A percentile compares a stretch with the other conserved stretches of the same genome.
These are phyloP conservation scores for Plasmodium fragile DNA, from an alignment of 169 alveolate species.

Conservation along the genomic window DNA sequence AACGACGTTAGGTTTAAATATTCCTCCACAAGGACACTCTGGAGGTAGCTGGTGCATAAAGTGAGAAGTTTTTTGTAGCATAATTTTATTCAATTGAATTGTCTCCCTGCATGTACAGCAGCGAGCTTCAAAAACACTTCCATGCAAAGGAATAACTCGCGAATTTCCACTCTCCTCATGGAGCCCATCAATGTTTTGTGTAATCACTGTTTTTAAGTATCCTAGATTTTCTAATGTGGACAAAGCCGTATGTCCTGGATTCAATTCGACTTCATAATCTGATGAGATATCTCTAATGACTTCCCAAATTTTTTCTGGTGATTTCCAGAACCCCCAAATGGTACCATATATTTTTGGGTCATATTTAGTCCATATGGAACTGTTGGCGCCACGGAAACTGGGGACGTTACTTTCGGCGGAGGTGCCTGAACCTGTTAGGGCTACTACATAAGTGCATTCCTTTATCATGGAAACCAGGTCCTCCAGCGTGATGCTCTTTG, in stretches of 20 bases:
- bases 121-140: slow-evolving; percentile 52
- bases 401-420: slow-evolving; percentile 73
- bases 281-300: slow-evolving; percentile 65
- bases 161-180: slow-evolving; percentile 73
- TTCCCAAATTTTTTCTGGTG: slow-evolving; percentile 71
- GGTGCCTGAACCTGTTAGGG: slow-evolving; percentile 72
- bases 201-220: slow-evolving; percentile 52
- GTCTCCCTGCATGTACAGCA: slow-evolving; percentile 63
- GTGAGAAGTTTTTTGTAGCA: slow-evolving; percentile 66
- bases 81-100: slow-evolving; percentile 36
- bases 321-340: slow-evolving; percentile 70
- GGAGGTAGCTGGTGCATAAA: slow-evolving; percentile 73
- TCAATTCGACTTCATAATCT: slow-evolving; percentile 48
- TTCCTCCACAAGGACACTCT: slow-evolving; percentile 75
- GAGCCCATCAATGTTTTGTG: slow-evolving; percentile 65
- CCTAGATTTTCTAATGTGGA: slow-evolving; percentile 61
- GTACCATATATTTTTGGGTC: slow-evolving; percentile 69
- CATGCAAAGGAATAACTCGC: slow-evolving; percentile 56
- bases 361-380: slow-evolving; percentile 63
- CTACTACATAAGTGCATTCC: slow-evolving; percentile 36
- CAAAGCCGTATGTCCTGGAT: slow-evolving; percentile 45
- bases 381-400: slow-evolving; percentile 36
- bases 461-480: slow-evolving; percentile 37
- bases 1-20: slow-evolving; percentile 52
- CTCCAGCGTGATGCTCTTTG: slow-evolving; percentile 51